A percentile compares a stretch with the other conserved stretches of the same genome.
Evolutionary conservation across 1,284 basidiomycete genomes (phyloP).

Genomic region (Rhodotorula sp.): DNA sequence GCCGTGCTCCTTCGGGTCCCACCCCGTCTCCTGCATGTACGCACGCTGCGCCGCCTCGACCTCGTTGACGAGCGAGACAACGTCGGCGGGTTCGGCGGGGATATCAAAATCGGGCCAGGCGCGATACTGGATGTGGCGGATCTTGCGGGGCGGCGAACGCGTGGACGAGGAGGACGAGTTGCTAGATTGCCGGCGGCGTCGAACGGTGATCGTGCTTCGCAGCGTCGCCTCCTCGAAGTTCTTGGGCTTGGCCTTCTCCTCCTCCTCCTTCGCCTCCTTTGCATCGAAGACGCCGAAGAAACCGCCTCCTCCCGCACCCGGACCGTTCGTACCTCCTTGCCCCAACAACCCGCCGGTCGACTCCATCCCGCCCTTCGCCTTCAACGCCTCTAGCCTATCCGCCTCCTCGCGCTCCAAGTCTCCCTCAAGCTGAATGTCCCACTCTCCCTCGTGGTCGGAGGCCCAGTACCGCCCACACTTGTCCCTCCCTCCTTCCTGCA

Average conservation of each 20-base stretch:
- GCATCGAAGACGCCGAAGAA: constrained; percentile 44
- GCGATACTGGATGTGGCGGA: constrained; percentile 81
- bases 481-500: constrained; percentile 79
- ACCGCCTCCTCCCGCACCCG: constrained; percentile 16
- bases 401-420: constrained; percentile 42
- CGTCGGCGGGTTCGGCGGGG: constrained; percentile 70
- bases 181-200: constrained; percentile 10
- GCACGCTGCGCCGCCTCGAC: constrained; percentile 61
- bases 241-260: background rate
- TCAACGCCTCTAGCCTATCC: constrained; percentile 31
- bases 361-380: constrained; percentile 6
- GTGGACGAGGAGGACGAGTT: background rate
- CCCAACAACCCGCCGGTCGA: background rate
- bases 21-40: constrained; percentile 50
- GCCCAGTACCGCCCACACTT: constrained; percentile 94
- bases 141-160: constrained; percentile 36
- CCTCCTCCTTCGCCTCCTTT: background rate
- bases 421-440: constrained; percentile 34
- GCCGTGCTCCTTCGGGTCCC: constrained; percentile 24
- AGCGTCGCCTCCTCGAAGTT: constrained; percentile 30
- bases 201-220: constrained; percentile 36
- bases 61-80: constrained; percentile 66
- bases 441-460: constrained; percentile 62
- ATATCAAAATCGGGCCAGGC: constrained; percentile 95
- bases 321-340: background rate